Evolutionary conservation across 2,329 filamentous ascomycete genomes (phyloP).

Genomic region (Colletotrichum lindemuthianum): DNA sequence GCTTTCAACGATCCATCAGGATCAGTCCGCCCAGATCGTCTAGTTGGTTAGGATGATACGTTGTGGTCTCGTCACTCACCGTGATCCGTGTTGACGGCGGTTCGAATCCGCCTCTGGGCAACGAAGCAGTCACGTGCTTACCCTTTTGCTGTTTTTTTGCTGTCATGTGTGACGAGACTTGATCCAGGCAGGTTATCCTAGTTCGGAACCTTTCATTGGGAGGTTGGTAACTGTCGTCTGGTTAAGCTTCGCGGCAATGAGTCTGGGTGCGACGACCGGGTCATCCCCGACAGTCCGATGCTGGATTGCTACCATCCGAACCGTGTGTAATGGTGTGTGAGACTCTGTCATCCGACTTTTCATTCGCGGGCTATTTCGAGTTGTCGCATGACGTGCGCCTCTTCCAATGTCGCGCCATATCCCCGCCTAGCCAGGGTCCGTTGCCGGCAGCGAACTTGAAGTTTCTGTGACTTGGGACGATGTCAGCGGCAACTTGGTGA

Average conservation of each 20-base stretch:
- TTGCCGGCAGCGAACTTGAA: slow-evolving; percentile 14
- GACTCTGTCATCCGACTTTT: not conserved
- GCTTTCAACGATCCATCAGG: not conserved
- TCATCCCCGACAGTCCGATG: not conserved
- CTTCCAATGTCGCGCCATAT: slow-evolving; percentile 5
- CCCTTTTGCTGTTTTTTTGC: slow-evolving; percentile 10
- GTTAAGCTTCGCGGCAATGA: not conserved
- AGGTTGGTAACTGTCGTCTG: not conserved
- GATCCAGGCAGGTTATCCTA: too few relatives aligned
- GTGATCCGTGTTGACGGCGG: slow-evolving; percentile 35
- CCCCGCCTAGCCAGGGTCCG: not conserved
- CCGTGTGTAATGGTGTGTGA: not conserved
- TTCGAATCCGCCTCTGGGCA: slow-evolving; percentile 36
- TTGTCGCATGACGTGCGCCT: slow-evolving; percentile 25
- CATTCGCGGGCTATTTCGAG: not conserved
- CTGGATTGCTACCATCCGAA: not conserved
- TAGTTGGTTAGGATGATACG: slow-evolving; percentile 37
- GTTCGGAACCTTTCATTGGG: too few relatives aligned
- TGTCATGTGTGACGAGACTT: not conserved
- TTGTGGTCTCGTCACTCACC: slow-evolving; percentile 32
- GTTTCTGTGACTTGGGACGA: too few relatives aligned
- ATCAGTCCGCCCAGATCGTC: slow-evolving; percentile 33
- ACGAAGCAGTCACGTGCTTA: too few relatives aligned
- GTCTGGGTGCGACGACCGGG: not conserved
- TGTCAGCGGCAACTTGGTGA: too few relatives aligned